Percentiles rank a stretch among this genome's conserved stretches.
Evolutionary conservation across 139 green algal genomes (phyloP).

Genomic region (Chlorella sp.): DNA sequence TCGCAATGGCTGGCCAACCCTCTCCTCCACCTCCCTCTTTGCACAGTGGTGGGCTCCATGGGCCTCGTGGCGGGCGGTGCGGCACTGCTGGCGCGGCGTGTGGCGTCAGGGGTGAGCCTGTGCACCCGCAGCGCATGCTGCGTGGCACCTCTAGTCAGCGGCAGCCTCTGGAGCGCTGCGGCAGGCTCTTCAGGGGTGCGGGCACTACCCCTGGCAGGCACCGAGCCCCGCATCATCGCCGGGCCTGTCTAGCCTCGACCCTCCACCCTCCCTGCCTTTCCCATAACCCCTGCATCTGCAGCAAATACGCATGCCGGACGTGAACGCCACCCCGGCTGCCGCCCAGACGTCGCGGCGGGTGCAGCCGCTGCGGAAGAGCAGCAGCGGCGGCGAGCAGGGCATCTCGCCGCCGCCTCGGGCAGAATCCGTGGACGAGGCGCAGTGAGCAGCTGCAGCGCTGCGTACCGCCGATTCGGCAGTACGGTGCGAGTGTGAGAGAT

Average conservation of each 20-base stretch:
- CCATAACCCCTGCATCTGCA: neutral
- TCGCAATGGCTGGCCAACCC: neutral
- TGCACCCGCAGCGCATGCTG: neutral
- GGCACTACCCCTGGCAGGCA: too few species aligned
- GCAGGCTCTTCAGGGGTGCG: too few species aligned
- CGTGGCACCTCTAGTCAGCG: neutral
- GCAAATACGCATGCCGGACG: neutral
- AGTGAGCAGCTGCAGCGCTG: conserved; percentile 15
- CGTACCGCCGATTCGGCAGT: too few species aligned
- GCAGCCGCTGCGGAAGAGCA: conserved; percentile 27
- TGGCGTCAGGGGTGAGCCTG: conserved; percentile 13
- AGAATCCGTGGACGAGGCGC: conserved; percentile 10
- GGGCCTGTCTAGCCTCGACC: neutral
- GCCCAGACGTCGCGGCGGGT: neutral
- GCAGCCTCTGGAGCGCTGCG: too few species aligned
- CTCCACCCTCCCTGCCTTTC: neutral
- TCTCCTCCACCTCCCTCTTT: neutral
- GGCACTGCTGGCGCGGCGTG: neutral
- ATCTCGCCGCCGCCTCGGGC: conserved; percentile 21
- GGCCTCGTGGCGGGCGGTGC: conserved; percentile 28
- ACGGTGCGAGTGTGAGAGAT: too few species aligned
- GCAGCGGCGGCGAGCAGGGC: conserved; percentile 1
- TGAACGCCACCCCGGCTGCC: neutral
- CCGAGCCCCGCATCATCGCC: too few species aligned
- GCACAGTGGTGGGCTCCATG: conserved; percentile 38